Evolutionary conservation across 2,329 filamentous ascomycete species (phyloP), one percentile per base, ranked within the genome.

Genomic region (Fusarium neocosmosporiellum): DNA sequence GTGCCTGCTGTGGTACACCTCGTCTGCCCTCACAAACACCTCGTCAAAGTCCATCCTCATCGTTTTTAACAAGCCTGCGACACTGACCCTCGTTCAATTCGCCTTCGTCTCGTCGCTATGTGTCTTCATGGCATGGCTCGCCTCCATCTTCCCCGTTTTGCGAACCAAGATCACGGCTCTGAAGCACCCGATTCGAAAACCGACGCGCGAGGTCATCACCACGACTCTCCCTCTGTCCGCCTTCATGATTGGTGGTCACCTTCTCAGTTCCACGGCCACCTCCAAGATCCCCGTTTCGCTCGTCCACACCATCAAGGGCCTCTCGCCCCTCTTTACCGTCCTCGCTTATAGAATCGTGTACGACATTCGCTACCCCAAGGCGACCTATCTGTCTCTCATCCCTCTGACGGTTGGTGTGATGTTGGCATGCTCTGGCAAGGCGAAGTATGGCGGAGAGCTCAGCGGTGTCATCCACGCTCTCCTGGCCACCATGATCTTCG

Each of bases 11-110:
- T 98, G 96, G 96, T 99, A 98, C 86, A 89, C 93, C 81, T 97
- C 95, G 27, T 98, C 96, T 48, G 96, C 97, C 71, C 86, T 98
- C 76, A 98, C 96, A 70, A 99, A 98, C 81, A 98, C 96, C 3
- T 98, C 96, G 27, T 98, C 96, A 60, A 99, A 99, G 84, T 94
- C 96, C 20, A 99, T 99, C 79, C 87, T 98, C 70, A 98, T 94
- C 75, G 93, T 94, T 48, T 94, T 98, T 74, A 91, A 94, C 66
- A 96, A 94, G 83, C 96, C 96, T 2, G 93, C 96, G 34, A 98
- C 96, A 22, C 88, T 98, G 77, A 98, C 96, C 2, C 88, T 98
- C 66, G 88, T 98, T 59, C 96, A 99, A 86, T 99, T 99, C 84
- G 93, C 91, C 65, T 95, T 98, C 78, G 96, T 99, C 43, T 94